Base-by-base conservation (phyloP, 2,329 filamentous ascomycete genomes). In the Phyllosticta capitalensis region DNA sequence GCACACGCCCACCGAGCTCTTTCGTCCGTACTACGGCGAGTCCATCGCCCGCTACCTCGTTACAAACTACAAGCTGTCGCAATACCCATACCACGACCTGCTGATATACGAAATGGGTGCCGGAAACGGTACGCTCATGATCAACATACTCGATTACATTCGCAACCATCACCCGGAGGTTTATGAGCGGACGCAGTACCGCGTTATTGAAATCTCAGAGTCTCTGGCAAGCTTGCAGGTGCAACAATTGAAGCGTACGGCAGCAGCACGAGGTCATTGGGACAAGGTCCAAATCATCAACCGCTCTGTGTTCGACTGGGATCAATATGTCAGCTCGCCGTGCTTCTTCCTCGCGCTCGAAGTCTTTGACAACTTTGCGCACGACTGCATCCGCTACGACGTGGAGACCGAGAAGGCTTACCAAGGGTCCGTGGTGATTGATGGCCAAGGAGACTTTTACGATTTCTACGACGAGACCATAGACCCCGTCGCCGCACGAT, bases 21-120 rank as follows among this genome's bases (percentile, higher is more conserved):
- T 99, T 77, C 84, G 90, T 30, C 94, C 95, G 0, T 95, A 92
- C 75, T 99, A 99, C 72, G 95, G 92, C 69, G 92, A 99, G 78
- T 90, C 94, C 33, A 90, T 99, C 65, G 94, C 92, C n/a, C 87
- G 92, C 20, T 96, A 97, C 73, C 83, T 99, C 52, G 86, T 97
- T 65, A 87, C 90, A 65, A 96, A 99, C 77, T 99, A 99, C 81
- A 91, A 94, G 71, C 84, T 96, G 71, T 90, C 89, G 52, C 84
- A 90, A 59, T 97, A 94, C 72, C 94, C 94, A 2, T 96, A 97
- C 78, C 87, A 96, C 74, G 94, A 99, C 74, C 83, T 99, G 56
- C 89, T 95, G 67, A 95, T 99, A 72, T 99, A 96, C 81, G 94
- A 99, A 73, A 95, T 99, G 88, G 94, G 94, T 56, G 94, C 94